A percentile compares a stretch with the other conserved stretches of the same genome.
These are phyloP conservation scores for Aspergillus spinulosporus DNA, from an alignment of 2,329 filamentous ascomycete species.

Conservation along the genomic window DNA sequence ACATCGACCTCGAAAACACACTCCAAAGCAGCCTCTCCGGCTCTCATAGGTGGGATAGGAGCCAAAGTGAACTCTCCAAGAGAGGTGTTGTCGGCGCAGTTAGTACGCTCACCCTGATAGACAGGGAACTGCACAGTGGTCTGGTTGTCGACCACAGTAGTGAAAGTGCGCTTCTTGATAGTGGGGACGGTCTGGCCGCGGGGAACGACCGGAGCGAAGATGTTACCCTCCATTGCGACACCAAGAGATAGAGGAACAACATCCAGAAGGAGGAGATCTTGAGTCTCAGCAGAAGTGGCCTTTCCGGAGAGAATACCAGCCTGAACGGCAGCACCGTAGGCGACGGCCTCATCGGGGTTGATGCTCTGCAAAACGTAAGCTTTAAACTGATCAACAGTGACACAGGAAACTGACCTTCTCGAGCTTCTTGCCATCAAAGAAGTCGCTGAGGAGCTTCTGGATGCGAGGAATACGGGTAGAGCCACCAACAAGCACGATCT, in stretches of 20 bases:
- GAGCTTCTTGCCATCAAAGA: conserved; percentile 99
- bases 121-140: conserved; percentile 88
- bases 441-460: conserved; percentile 98
- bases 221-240: conserved; percentile 99
- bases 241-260: conserved; percentile 94
- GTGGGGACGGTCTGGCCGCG: conserved; percentile 75
- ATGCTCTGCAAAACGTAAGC: conserved; percentile 61
- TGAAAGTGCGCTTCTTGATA: conserved; percentile 86
- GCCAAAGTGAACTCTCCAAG: conserved; percentile 96
- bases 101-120: conserved; percentile 94
- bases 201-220: conserved; percentile 90
- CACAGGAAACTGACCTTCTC: conserved; percentile 65
- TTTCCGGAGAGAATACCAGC: conserved; percentile 98
- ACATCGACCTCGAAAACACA: conserved; percentile 99
- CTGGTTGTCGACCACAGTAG: conserved; percentile 67
- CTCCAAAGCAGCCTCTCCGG: conserved; percentile 94
- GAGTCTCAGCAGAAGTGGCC: conserved; percentile 91
- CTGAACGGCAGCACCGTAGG: conserved; percentile 97
- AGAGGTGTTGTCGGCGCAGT: conserved; percentile 98
- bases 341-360: conserved; percentile 99
- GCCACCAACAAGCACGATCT: conserved; percentile 98
- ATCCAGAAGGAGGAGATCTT: conserved; percentile 92
- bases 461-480: conserved; percentile 98
- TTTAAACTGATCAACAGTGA: not conserved
- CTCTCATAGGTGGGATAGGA: conserved; percentile 81